Evolutionary conservation across 2,329 filamentous ascomycete genomes (phyloP).

Genomic region (Penicillium psychrosexuale): DNA sequence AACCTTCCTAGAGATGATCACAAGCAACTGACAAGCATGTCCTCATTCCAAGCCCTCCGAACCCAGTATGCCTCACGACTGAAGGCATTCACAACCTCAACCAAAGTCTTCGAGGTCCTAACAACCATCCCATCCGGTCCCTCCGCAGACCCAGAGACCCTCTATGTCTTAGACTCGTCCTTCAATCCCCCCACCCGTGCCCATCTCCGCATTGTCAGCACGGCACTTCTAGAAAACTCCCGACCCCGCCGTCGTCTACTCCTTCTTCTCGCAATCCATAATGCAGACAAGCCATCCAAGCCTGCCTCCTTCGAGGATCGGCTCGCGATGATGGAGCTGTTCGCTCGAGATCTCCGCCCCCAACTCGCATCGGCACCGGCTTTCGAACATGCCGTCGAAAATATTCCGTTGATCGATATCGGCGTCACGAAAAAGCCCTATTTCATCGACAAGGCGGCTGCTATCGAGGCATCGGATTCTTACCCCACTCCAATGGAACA

Average conservation of each 20-base stretch:
- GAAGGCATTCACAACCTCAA: slow-evolving; percentile 44
- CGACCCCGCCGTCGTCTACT: slow-evolving; percentile 45
- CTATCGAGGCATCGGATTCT: slow-evolving; percentile 38
- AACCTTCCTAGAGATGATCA: neutral
- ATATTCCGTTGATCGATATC: slow-evolving; percentile 42
- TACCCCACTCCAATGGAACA: slow-evolving; percentile 42
- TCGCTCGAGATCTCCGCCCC: slow-evolving; percentile 44
- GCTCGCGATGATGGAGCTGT: slow-evolving; percentile 49
- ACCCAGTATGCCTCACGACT: slow-evolving; percentile 41
- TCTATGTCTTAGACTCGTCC: slow-evolving; percentile 64
- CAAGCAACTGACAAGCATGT: slow-evolving; percentile 11
- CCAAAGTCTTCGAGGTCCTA: slow-evolving; percentile 31
- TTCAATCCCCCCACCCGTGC: slow-evolving; percentile 64
- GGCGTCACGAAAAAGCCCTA: slow-evolving; percentile 50
- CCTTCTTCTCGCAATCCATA: slow-evolving; percentile 61
- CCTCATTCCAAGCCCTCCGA: slow-evolving; percentile 32
- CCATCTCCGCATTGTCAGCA: slow-evolving; percentile 55
- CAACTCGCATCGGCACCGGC: slow-evolving; percentile 23
- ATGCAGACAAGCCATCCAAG: slow-evolving; percentile 60
- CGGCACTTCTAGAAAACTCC: slow-evolving; percentile 47
- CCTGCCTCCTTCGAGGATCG: slow-evolving; percentile 49
- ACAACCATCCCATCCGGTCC: slow-evolving; percentile 13
- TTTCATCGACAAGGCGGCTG: slow-evolving; percentile 48
- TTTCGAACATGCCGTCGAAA: neutral
- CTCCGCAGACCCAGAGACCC: slow-evolving; percentile 28